Base-by-base conservation (phyloP, 768 basidiomycete species). In the Termitomyces sp. region DNA sequence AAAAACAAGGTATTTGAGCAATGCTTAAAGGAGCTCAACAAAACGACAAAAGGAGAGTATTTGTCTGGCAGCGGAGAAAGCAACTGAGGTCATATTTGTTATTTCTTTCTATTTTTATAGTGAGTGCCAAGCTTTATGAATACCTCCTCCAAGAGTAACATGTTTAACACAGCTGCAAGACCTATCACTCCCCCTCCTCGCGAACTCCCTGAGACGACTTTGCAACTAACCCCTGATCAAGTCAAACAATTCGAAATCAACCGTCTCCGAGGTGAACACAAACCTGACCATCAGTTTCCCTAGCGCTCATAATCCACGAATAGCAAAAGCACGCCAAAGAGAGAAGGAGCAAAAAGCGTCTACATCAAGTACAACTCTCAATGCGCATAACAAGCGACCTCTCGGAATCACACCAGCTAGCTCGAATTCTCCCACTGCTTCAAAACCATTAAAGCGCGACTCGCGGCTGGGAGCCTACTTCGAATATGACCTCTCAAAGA, bases 401-500 rank as follows among this genome's bases (percentile, higher is more conserved):
- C 72, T 94, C 3, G 76, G 74, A 48, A 82, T 82, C 32, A 75
- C 81, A 2, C 78, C 87, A 46, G 83, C 84, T n/a, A 74, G 72
- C 7, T 85, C 87, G 32, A 81, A 77, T 12, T 86, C 86, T 17
- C 84, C 88, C 1, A 89, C 89, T 4, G 80, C 75, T 0, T 68
- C 78, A 1, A 77, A 80, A 59, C 79, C 82, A 57, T 76, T 94
- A 58, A 84, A 85, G 68, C 85, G 89, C 7, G 91, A 94, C 66
- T 83, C 87, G 12, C 84, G 91, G 38, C 78, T 94, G 11, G 96
- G 94, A 32, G 92, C 86, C 52, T 98, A 98, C 76, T 96, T 96
- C 66, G 96, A 98, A 66, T 98, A 97, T 84, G 96, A 98, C 72
- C 74, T 98, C 14, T 91, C 91, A 12, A 98, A 97, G 80, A 92